A percentile compares a stretch with the other conserved stretches of the same genome.
These are phyloP conservation scores for Talaromyces sp. DNA, from an alignment of 2,329 filamentous ascomycete species.

Conservation along the genomic window DNA sequence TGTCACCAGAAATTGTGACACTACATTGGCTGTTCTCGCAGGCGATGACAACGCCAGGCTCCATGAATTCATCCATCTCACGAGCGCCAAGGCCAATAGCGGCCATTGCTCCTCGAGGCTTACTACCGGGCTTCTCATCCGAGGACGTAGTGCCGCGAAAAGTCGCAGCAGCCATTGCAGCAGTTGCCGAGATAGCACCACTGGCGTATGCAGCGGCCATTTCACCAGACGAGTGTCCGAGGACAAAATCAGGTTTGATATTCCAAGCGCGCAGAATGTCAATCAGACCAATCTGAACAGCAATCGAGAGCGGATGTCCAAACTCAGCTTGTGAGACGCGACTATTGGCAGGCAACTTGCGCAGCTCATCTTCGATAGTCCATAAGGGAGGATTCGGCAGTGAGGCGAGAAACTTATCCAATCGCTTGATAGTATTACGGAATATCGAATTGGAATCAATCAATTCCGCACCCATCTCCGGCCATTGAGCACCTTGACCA, in stretches of 20 bases:
- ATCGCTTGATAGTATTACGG: background rate
- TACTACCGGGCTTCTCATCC: background rate
- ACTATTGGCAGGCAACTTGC: background rate
- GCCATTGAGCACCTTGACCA: constrained; percentile 29
- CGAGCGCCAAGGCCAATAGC: constrained; percentile 26
- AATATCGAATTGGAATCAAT: background rate
- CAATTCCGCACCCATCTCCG: background rate
- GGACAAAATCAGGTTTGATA: constrained; percentile 24
- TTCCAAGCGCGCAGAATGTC: constrained; percentile 27
- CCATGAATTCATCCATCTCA: constrained; percentile 15
- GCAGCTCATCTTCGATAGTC: background rate
- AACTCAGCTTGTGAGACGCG: background rate
- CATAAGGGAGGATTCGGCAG: background rate
- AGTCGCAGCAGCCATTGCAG: constrained; percentile 24
- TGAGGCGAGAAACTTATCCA: background rate
- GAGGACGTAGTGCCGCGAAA: constrained; percentile 23
- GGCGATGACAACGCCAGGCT: constrained; percentile 23
- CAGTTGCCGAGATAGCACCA: constrained; percentile 18
- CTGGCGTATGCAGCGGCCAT: constrained; percentile 37
- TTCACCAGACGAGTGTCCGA: constrained; percentile 38
- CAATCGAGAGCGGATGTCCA: constrained; percentile 31
- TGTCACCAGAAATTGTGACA: constrained; percentile 34
- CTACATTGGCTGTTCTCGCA: constrained; percentile 33
- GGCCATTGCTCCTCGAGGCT: constrained; percentile 29
- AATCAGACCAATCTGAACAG: constrained; percentile 34